phyloP scores from a whole-genome alignment of 2,329 filamentous ascomycete genomes.

The Balansia obtecta region DNA sequence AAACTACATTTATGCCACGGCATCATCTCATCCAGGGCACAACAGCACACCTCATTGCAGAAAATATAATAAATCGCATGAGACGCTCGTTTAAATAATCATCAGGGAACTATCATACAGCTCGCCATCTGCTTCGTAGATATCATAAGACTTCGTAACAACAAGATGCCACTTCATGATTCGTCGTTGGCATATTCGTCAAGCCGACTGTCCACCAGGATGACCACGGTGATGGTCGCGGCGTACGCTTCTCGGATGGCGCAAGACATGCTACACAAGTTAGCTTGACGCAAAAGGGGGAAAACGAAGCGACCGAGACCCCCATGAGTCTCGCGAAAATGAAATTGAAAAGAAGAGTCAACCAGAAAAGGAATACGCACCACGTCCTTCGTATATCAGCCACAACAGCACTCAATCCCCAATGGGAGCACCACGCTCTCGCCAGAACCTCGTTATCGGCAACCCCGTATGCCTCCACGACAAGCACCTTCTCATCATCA shows the following conservation, averaged over 20 bases:
- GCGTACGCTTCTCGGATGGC: constrained; percentile 66
- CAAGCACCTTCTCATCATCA: constrained; percentile 54
- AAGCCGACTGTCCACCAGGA: constrained; percentile 44
- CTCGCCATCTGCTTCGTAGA: too few species aligned
- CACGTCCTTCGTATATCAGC: constrained; percentile 58
- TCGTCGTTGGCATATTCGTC: constrained; percentile 30
- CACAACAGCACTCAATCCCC: constrained; percentile 59
- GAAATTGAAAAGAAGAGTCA: too few species aligned
- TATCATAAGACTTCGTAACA: too few species aligned
- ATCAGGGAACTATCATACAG: too few species aligned
- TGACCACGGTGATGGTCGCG: constrained; percentile 58
- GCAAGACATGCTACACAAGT: constrained; percentile 48
- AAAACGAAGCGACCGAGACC: neutral
- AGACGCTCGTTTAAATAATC: too few species aligned
- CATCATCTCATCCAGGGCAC: too few species aligned
- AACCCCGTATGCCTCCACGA: constrained; percentile 61
- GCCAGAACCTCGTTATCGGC: constrained; percentile 66
- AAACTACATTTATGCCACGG: too few species aligned
- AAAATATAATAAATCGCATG: too few species aligned
- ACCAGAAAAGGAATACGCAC: constrained; percentile 26
- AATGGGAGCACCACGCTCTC: constrained; percentile 65
- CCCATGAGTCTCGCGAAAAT: too few species aligned
- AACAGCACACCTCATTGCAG: too few species aligned
- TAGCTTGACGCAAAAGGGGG: neutral
- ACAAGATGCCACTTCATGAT: constrained; percentile 7